These are phyloP conservation scores for Saksenaea vasiformis DNA, from an alignment of 371 early-diverging fungal genomes.

Conservation along the genomic window DNA sequence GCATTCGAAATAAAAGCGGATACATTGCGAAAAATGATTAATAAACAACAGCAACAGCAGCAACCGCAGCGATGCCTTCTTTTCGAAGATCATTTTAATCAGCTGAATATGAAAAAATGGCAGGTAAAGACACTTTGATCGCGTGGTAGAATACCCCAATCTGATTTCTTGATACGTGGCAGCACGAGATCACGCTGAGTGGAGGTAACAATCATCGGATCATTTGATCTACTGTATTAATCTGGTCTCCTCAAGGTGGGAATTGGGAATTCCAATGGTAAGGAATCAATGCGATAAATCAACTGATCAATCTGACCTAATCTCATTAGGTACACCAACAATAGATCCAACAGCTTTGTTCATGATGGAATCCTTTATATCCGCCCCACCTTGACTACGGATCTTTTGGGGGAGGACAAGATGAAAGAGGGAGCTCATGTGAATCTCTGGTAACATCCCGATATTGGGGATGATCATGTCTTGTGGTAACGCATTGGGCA, in stretches of 20 bases:
- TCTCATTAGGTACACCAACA: constrained; percentile 50
- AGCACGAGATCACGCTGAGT: constrained; percentile 58
- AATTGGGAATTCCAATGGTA: constrained; percentile 61
- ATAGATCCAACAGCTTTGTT: constrained; percentile 66
- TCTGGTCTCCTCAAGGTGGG: constrained; percentile 24
- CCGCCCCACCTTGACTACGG: constrained; percentile 62
- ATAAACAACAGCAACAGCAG: neutral
- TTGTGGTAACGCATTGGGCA: neutral
- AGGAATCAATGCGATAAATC: neutral
- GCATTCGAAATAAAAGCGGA: constrained; percentile 9
- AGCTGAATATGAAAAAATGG: constrained; percentile 58
- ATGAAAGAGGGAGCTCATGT: constrained; percentile 39
- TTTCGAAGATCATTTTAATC: constrained; percentile 68
- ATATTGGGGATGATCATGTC: neutral
- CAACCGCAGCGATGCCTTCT: constrained; percentile 42
- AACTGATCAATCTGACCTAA: neutral
- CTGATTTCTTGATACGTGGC: neutral
- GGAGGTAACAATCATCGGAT: constrained; percentile 38
- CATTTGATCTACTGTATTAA: constrained; percentile 1
- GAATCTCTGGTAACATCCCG: constrained; percentile 27
- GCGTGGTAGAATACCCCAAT: neutral
- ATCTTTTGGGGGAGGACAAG: constrained; percentile 30
- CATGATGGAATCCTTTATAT: constrained; percentile 66
- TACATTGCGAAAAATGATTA: neutral
- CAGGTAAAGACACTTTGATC: constrained; percentile 32